Evolutionary conservation across 2,329 filamentous ascomycete species (phyloP).

Genomic region (Trichophyton mentagrophytes): DNA sequence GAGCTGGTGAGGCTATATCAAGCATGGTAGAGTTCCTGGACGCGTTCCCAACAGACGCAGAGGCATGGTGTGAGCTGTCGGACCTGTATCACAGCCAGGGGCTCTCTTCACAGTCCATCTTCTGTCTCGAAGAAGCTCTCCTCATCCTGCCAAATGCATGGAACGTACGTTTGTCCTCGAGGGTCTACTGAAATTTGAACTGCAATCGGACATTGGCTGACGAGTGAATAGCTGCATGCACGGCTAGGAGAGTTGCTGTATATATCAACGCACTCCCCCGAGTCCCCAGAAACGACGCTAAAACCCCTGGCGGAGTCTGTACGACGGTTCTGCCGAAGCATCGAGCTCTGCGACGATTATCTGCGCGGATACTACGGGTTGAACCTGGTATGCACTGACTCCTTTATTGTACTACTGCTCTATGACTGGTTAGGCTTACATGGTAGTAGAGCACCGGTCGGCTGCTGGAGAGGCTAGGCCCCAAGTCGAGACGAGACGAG

Average conservation of each 20-base stretch:
- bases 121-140: constrained; percentile 79
- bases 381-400: constrained; percentile 50
- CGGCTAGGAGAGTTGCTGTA: constrained; percentile 72
- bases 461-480: constrained; percentile 7
- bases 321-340: constrained; percentile 74
- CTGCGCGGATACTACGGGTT: constrained; percentile 85
- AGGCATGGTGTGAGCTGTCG: constrained; percentile 84
- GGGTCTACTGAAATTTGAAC: neutral
- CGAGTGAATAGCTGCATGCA: constrained; percentile 57
- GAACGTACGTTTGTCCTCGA: constrained; percentile 52
- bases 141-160: constrained; percentile 81
- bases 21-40: constrained; percentile 65
- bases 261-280: constrained; percentile 42
- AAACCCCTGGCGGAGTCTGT: constrained; percentile 57
- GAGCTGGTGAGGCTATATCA: constrained; percentile 57
- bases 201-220: neutral
- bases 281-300: constrained; percentile 24
- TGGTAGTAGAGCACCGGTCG: constrained; percentile 11
- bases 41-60: constrained; percentile 74
- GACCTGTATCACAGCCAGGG: constrained; percentile 75
- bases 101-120: constrained; percentile 70
- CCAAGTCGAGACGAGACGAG: constrained; percentile 8
- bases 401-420: neutral
- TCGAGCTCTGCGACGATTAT: constrained; percentile 90
- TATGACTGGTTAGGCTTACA: neutral